phyloP scores from a whole-genome alignment of 176 grass and related monocot genomes.

The Cocos nucifera region DNA sequence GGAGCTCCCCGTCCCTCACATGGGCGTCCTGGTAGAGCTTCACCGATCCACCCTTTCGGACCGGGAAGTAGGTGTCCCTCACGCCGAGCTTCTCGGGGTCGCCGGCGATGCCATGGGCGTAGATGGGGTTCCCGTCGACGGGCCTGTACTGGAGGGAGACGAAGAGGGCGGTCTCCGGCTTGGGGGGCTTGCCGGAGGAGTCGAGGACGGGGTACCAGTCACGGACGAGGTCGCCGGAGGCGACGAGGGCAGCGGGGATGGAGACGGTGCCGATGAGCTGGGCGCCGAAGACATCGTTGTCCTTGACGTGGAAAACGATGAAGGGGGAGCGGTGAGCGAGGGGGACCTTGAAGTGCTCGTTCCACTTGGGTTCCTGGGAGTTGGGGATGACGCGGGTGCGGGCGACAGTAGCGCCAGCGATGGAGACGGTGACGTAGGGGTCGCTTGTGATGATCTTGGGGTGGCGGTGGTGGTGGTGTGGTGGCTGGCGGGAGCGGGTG shows the following conservation, averaged over 20 bases:
- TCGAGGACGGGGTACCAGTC: constrained; percentile 56
- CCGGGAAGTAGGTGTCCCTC: constrained; percentile 74
- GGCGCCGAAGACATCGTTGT: constrained; percentile 80
- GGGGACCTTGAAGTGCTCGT: constrained; percentile 61
- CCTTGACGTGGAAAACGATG: constrained; percentile 83
- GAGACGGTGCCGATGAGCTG: constrained; percentile 70
- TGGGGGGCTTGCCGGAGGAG: constrained; percentile 38
- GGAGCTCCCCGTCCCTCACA: constrained; percentile 56
- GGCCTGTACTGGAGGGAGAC: constrained; percentile 41
- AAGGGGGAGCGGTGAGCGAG: constrained; percentile 55
- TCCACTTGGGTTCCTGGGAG: constrained; percentile 59
- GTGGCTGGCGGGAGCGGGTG: not conserved
- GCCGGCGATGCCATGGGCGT: constrained; percentile 56
- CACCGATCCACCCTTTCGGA: constrained; percentile 42
- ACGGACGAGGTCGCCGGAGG: constrained; percentile 24
- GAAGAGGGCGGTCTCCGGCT: constrained; percentile 50
- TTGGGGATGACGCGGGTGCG: constrained; percentile 78
- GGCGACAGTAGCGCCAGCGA: constrained; percentile 63
- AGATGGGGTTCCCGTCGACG: constrained; percentile 28
- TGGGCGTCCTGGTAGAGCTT: constrained; percentile 95
- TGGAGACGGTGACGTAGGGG: constrained; percentile 78
- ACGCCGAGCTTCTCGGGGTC: constrained; percentile 51
- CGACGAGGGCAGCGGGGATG: constrained; percentile 25
- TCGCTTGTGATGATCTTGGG: constrained; percentile 83
- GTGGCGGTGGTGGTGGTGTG: constrained; percentile 16